These are phyloP conservation scores for Przewalskia tangutica DNA, from an alignment of 257 asterid genomes.

Conservation along the genomic window DNA sequence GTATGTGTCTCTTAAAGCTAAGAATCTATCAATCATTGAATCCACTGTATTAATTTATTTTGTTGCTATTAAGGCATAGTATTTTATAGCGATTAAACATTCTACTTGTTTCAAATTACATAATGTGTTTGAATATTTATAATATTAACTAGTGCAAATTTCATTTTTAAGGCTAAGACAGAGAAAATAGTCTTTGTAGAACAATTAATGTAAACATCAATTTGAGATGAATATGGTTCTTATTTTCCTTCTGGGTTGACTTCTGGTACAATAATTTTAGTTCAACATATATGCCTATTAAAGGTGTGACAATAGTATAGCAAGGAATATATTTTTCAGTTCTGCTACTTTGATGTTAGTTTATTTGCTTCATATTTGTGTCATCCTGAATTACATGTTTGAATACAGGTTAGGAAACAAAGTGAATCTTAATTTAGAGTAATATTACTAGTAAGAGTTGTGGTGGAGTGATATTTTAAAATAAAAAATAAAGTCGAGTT, in stretches of 20 bases:
- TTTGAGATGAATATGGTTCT: not conserved
- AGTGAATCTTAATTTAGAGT: not conserved
- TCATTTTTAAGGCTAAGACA: not conserved
- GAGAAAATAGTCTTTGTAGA: not conserved
- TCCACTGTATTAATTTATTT: not conserved
- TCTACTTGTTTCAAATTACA: not conserved
- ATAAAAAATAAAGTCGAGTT: no score
- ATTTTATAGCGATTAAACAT: no score
- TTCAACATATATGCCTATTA: no score
- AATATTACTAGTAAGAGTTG: not conserved
- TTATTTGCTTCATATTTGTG: not conserved
- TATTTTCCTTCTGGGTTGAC: not conserved
- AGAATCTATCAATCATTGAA: not conserved
- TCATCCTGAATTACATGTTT: not conserved
- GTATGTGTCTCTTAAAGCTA: not conserved
- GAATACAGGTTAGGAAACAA: not conserved
- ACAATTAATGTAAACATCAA: not conserved
- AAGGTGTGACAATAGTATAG: not conserved
- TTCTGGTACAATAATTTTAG: not conserved
- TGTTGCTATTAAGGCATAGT: not conserved
- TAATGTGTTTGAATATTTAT: not conserved
- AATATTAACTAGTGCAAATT: not conserved
- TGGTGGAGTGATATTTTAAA: no score
- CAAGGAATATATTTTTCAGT: not conserved
- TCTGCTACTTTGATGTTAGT: not conserved